Base-by-base conservation (phyloP, 2,329 filamentous ascomycete species). In the Lizonia empirigonia region DNA sequence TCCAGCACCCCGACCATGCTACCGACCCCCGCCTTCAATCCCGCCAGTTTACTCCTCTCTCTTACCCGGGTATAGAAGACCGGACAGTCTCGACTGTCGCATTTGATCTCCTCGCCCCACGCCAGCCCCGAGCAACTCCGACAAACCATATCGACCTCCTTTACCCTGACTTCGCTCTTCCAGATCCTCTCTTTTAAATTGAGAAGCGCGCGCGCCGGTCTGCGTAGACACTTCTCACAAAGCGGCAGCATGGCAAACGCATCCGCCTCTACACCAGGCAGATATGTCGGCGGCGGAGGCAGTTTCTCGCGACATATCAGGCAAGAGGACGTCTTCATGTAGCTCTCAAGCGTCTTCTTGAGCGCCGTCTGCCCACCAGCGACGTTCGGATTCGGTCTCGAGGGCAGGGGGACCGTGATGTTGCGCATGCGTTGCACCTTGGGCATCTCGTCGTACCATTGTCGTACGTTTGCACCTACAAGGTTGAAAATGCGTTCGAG, bases 381-480 rank as follows among this genome's bases (percentile, higher is more conserved):
- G 27, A 51, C 22, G 3, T 53, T 46, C 23, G 51, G 56, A 23
- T 45, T 51, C 23, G 58, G 56, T 19, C 59, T 50, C 7, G 44
- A 44, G 15, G 40, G 29, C 5, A 65, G 9, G 2, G 64, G 65
- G 55, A 66, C 59, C 2, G 61, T 79, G n/a, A 90, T 75, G 46
- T 82, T 83, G 22, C 87, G 82, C 36, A 93, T 84, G 7, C 88
- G 86, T 67, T 91, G 89, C 16, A 94, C 80, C 71, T 95, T 96
- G 36, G 93, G 93, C 91, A 97, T 95, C 74, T 97, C 91, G 57
- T 96, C 91, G 67, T 91, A 97, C 94, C 94, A 99, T 52, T 85
- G 82, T 15, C 89, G 79, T 0, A 97, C 89, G 69, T 94, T 96
- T 24, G 91, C 94, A 6, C 94, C 94, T 2, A 97, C 89, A 2